Base-by-base conservation (phyloP, 345 rosid species). In the Syzygium grande region DNA sequence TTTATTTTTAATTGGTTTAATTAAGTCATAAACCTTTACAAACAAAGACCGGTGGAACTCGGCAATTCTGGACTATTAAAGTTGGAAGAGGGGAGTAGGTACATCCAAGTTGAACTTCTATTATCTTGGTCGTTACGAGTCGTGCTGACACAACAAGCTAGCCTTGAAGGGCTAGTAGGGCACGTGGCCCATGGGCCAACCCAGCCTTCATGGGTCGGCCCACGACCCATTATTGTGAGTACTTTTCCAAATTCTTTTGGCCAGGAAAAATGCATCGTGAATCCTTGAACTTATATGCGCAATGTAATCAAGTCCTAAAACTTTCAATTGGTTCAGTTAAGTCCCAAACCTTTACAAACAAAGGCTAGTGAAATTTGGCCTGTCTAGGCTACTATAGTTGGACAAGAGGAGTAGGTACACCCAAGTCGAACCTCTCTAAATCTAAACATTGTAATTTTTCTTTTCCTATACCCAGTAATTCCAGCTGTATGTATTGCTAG, bases 331-430 rank as follows among this genome's bases (percentile, higher is more conserved):
- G 16, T 65, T 65, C 5, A 14, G 30, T 8, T 65, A 16, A 65
- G 0, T 10, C 79, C 23, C 4, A 16, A 29, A 63, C 5, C 3
- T 63, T 63, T 63, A 29, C 21, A 63, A n/a, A 29, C 38, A 3
- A 63, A 29, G 38, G 38, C 38, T 2, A 29, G 9, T 63, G 77
- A 10, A 63, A 63, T 29, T 63, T 9, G 30, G 1, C 38, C 21
- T n/a, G 2, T n/a, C 1, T 29, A 0, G 10, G 5, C 1, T 63
- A 0, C 5, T 2, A 29, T 0, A n/a, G 38, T 63, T 29, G 77
- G 77, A 14, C 14, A 9, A 63, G 77, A 63, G 77, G 77, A 29
- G 38, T 14, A 63, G 38, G 2, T 0, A 3, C 7, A 29, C 11
- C 17, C 1, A n/a, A 0, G 21, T 2, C 10, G 5, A 63, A n/a